Evolutionary conservation across 2,329 filamentous ascomycete species (phyloP), one percentile per base, ranked within the genome.

Genomic region (Oidium heveae): DNA sequence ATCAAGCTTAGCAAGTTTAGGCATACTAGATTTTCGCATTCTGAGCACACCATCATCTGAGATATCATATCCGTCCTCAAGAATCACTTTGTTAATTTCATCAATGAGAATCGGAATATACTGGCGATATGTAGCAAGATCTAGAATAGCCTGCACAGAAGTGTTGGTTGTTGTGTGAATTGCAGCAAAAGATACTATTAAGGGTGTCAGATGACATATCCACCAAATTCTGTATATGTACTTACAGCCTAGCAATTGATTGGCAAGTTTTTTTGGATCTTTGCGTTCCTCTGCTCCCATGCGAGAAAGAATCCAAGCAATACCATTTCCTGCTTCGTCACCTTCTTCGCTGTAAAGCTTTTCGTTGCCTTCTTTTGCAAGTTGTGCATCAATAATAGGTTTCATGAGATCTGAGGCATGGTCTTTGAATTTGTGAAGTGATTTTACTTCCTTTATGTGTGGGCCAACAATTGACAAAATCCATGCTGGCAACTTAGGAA

Each of bases 91-190:
- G 7, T 46, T 6, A 41, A 54, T 54, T 36, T 54, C 52, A 20
- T 54, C 28, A n/a, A 20, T 37, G 2, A 54, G 37, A n/a, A 33
- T n/a, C 1, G 12, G 18, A 44, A 47, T 20, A n/a, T 72, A 66
- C 18, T 76, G 70, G 0, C 73, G 73, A n/a, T 66, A 57, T 7
- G 70, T 68, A 0, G 70, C 70, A 7, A 79, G 62, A 53, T 72
- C 71, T 60, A 74, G 75, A 52, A 79, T 68, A 60, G 71, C 56
- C 68, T 75, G 63, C 2, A 71, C 72, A 0, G 69, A 59, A 0
- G 70, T 66, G 33, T 70, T 57, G 0, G 70, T 70, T 0, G 71
- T 74, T 0, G 72, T 74, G 56, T 74, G 71, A 41, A 75, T 73
- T 2, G 72, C 69, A 0, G 72, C 71, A 52, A 74, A 71, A 44